Evolutionary conservation across 495 filamentous ascomycete species (phyloP).

Genomic region (Zalerion maritima): DNA sequence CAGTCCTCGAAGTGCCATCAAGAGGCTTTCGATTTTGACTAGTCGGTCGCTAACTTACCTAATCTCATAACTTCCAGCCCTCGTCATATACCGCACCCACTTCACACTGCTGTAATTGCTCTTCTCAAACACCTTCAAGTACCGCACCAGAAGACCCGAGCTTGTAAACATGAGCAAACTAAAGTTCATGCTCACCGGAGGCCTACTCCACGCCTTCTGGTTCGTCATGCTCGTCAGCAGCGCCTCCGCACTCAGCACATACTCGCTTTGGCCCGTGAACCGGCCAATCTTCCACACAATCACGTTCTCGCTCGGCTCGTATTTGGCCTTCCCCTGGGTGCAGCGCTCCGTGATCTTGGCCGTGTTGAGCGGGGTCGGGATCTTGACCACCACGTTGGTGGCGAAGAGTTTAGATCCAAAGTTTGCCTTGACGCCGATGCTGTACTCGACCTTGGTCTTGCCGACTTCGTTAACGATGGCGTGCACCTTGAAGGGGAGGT

Average conservation of each 20-base stretch:
- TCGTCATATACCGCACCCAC: constrained; percentile 99
- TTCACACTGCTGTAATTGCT: constrained; percentile 96
- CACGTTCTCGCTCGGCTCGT: constrained; percentile 93
- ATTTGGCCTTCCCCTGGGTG: constrained; percentile 92
- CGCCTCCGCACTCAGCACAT: constrained; percentile 85
- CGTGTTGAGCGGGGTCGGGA: constrained; percentile 94
- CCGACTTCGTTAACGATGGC: constrained; percentile 96
- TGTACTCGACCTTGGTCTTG: constrained; percentile 97
- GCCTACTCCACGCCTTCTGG: constrained; percentile 93
- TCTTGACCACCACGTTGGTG: constrained; percentile 89
- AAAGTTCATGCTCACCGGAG: constrained; percentile 83
- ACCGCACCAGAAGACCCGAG: constrained; percentile 78
- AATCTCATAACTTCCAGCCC: constrained; percentile 74
- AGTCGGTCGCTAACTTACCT: no score
- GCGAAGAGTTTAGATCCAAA: constrained; percentile 94
- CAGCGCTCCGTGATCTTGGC: constrained; percentile 88
- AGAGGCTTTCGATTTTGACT: no score
- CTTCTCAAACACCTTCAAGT: constrained; percentile 99
- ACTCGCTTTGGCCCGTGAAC: constrained; percentile 92
- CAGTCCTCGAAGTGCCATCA: no score
- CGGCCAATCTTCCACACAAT: constrained; percentile 99
- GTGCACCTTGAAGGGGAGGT: constrained; percentile 96
- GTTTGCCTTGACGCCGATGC: constrained; percentile 92
- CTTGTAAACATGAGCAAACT: constrained; percentile 96
- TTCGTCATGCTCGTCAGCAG: constrained; percentile 92